Base-by-base conservation (phyloP, 768 basidiomycete genomes). In the Boletus fagicola region DNA sequence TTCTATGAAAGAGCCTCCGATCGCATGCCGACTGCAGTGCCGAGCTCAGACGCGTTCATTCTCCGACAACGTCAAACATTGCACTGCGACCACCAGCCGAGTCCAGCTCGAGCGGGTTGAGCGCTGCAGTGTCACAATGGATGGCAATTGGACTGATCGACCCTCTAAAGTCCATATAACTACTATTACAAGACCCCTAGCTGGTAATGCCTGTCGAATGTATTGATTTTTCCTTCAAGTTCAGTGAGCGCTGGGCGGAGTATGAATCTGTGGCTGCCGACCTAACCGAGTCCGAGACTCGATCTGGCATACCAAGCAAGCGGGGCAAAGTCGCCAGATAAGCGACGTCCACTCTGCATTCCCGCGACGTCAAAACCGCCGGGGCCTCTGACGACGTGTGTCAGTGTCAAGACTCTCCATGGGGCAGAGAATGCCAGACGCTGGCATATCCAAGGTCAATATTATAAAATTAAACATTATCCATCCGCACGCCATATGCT, bases 341-440 rank as follows among this genome's bases (percentile, higher is more conserved):
- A 42, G 20, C 42, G 42, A 42, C 42, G 40, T 16, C 9, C 3
- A 36, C 35, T 36, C 15, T 16, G 6, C 6, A 36, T 40, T 42
- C 40, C 40, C 20, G 9, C 40, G 12, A 38, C 46, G 28, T 51
- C 42, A 49, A 51, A 18, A 16, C 16, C 36, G 16, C 20, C 55
- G 22, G 50, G 35, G 1, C 36, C 28, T n/a, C n/a, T 51, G 59
- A 38, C 57, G 20, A 58, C 53, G 18, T n/a, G n/a, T 39, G 49
- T 39, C 49, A 45, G 15, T 3, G 24, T 39, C 49, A 15, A 44
- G 22, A 26, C 44, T 26, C 43, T 28, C 16, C 15, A 22, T 26
- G 26, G 24, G 22, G n/a, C 15, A 16, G 24, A 18, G 33, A 33
- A 3, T 31, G 11, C 31, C 10, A 11, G 31, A 31, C 3, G 7